Conservation (phyloP, 2,329 filamentous ascomycete genomes). For the Neopestalotiopsis rosae region DNA sequence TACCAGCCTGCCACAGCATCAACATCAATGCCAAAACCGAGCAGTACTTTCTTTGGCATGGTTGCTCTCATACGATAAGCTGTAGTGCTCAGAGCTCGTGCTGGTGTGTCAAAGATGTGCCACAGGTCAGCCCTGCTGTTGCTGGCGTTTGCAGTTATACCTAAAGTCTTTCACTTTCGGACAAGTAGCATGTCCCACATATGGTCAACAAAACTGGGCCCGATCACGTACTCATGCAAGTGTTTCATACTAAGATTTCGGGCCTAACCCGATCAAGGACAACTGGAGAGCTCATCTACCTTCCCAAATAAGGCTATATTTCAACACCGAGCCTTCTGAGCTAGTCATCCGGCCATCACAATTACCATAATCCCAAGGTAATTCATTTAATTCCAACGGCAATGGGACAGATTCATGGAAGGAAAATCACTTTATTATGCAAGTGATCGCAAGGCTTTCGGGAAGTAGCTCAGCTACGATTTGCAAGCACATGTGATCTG, state of each 20-base stretch:
- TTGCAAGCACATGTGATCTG: neutral
- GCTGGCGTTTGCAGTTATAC: neutral
- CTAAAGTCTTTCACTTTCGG: neutral
- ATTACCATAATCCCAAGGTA: neutral
- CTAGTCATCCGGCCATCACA: neutral
- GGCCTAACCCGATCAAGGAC: neutral
- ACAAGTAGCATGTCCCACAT: neutral
- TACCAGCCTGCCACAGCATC: slow-evolving; percentile 24
- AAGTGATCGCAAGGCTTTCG: neutral
- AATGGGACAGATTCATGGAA: neutral
- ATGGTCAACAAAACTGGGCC: neutral
- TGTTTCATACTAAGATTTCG: neutral
- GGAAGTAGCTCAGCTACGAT: neutral
- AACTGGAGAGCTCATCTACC: neutral
- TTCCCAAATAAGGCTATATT: neutral
- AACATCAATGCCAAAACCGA: slow-evolving; percentile 20
- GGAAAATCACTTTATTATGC: neutral
- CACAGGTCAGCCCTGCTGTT: neutral
- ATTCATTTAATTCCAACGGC: neutral
- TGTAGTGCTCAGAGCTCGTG: neutral
- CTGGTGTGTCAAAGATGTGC: neutral
- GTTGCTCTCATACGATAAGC: neutral
- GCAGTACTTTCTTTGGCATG: slow-evolving; percentile 4
- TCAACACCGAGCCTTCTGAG: neutral
- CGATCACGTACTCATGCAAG: neutral